Evolutionary conservation across 176 grass and related monocot genomes (phyloP), one percentile per base, ranked within the genome.

Genomic region (Triticum monococcum): DNA sequence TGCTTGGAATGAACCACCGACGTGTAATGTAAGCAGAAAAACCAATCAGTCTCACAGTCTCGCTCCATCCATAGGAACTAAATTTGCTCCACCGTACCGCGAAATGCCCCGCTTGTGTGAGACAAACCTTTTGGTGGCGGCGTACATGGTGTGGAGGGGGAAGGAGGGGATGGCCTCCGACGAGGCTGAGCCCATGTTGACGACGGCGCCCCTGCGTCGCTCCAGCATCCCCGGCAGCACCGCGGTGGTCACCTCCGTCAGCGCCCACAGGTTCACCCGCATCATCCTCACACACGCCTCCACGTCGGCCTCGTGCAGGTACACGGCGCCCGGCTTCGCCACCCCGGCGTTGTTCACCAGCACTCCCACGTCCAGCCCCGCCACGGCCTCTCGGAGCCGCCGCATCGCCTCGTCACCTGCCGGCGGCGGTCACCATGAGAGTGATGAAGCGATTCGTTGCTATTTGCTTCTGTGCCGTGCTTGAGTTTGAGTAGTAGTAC

Each of bases 341-440:
- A 89, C 41, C 7, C 92, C 84, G 20, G 87, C 90, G 84, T 89
- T 89, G 78, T 92, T 92, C 28, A 89, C 87, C 75, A 92, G 12
- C 25, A 92, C 28, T 0, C 83, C 87, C 22, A 92, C 83, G 64
- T 89, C 90, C 7, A 89, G 56, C 72, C 83, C 90, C 0, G 7
- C 32, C 23, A 89, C 69, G 9, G 57, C 83, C 82, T 69, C 62
- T 52, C 18, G 4, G 8, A 91, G 77, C 36, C 23, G n/a, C 61
- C 24, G 23, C 61, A 64, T 5, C 61, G 61, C 61, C 61, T 64
- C 61, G 23, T 64, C 61, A 64, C 61, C 23, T 64, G 24, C 61
- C 61, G 23, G 0, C 61, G 16, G 1, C 24, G 23, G 23, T 9
- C 9, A 64, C 23, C 23, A 25, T 64, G 61, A 26, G 10, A 64